Percentiles rank a stretch among this genome's conserved stretches.
Conservation (phyloP, 306 rosid genomes). For the Alnus rubra region DNA sequence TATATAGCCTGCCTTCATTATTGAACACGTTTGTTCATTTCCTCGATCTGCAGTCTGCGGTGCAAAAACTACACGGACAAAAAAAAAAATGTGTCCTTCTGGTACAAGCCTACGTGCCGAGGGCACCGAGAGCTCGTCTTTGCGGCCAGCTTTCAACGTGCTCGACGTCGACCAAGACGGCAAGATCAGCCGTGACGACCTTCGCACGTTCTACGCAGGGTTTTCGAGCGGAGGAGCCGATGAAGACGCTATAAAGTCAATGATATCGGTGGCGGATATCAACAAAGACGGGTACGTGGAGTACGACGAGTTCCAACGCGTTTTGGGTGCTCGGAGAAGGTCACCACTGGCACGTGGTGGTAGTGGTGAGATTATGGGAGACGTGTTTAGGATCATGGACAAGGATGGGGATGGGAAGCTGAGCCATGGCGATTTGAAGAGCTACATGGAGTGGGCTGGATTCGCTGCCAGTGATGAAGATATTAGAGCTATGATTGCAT, state of each 20-base stretch:
- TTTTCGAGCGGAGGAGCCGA: conserved; percentile 28
- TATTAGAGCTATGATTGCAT: conserved; percentile 60
- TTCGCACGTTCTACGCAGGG: conserved; percentile 57
- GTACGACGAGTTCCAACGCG: conserved; percentile 88
- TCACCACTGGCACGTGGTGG: conserved; percentile 2
- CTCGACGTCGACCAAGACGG: conserved; percentile 84
- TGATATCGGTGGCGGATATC: conserved; percentile 84
- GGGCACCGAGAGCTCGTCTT: conserved; percentile 16
- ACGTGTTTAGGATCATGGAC: conserved; percentile 83
- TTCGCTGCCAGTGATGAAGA: conserved; percentile 62
- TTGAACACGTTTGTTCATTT: not conserved
- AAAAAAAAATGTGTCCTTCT: conserved; percentile 65
- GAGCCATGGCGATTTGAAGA: conserved; percentile 68
- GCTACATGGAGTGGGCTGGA: conserved; percentile 66
- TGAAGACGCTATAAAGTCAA: conserved; percentile 56
- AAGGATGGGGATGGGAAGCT: conserved; percentile 87
- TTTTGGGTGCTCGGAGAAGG: conserved; percentile 33
- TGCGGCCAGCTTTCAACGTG: conserved; percentile 71
- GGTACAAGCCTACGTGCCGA: conserved; percentile 23
- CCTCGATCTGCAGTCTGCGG: not conserved
- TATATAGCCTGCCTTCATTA: too few relatives aligned
- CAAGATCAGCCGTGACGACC: conserved; percentile 78
- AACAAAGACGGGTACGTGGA: conserved; percentile 76
- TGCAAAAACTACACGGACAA: not conserved
- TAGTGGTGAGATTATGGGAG: conserved; percentile 61